These are phyloP conservation scores for Leishmania mexicana DNA, from an alignment of 208 protist genomes.

Conservation along the genomic window DNA sequence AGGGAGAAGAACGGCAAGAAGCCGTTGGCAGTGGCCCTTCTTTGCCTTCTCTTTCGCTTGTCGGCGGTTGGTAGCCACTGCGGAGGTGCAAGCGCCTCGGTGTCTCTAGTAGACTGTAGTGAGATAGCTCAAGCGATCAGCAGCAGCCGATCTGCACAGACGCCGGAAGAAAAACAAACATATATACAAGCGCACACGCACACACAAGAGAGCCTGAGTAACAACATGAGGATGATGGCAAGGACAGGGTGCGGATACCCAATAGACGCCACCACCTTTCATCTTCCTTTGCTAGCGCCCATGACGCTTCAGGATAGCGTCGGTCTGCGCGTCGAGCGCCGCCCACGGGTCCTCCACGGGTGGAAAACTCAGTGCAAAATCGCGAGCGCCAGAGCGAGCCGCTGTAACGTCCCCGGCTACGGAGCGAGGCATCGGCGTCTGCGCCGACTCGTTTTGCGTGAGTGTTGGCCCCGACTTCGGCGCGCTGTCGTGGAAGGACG, in stretches of 20 bases:
- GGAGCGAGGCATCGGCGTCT: conserved; percentile 13
- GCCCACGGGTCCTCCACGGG: conserved; percentile 54
- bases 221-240: neutral
- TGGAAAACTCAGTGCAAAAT: conserved; percentile 1
- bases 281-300: conserved; percentile 14
- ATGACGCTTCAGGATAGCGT: conserved; percentile 46
- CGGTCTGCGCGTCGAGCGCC: conserved; percentile 62
- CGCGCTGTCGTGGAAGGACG: neutral
- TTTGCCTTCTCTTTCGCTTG: no score
- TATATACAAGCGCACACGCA: neutral
- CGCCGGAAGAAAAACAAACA: neutral
- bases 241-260: neutral
- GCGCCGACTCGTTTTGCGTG: conserved; percentile 16
- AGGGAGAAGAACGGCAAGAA: neutral
- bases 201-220: neutral
- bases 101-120: neutral
- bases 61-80: neutral
- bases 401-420: neutral
- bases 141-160: neutral
- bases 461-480: conserved; percentile 7
- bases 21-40: neutral
- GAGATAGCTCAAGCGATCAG: neutral
- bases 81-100: neutral
- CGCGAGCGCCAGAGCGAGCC: neutral
- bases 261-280: neutral